Evolutionary conservation across 805 yeast genomes (phyloP).

Genomic region (Millerozyma acaciae): DNA sequence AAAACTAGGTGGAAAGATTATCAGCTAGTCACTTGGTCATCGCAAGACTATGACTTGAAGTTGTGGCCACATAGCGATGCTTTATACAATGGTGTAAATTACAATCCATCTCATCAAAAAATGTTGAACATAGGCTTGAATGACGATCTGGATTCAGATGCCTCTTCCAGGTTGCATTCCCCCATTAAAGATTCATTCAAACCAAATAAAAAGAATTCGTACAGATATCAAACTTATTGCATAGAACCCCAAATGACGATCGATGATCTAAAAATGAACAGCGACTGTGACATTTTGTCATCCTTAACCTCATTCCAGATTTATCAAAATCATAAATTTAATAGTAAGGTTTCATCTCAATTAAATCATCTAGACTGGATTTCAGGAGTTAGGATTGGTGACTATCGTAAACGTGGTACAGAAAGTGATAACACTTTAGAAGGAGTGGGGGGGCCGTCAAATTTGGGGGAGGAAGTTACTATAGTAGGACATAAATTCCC

Average conservation of each 20-base stretch:
- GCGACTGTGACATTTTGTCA: slow-evolving; percentile 33
- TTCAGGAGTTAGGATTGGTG: slow-evolving; percentile 81
- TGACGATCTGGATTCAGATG: slow-evolving; percentile 13
- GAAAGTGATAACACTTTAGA: slow-evolving; percentile 9
- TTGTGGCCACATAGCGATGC: slow-evolving; percentile 64
- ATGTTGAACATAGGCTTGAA: slow-evolving; percentile 15
- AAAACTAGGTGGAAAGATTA: slow-evolving; percentile 70
- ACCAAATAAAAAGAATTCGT: not conserved
- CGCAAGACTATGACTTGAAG: slow-evolving; percentile 72
- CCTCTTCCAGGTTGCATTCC: slow-evolving; percentile 1
- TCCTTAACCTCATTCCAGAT: slow-evolving; percentile 34
- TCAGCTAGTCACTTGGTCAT: slow-evolving; percentile 92
- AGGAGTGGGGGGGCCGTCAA: slow-evolving; percentile 44
- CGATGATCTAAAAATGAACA: slow-evolving; percentile 26
- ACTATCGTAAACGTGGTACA: slow-evolving; percentile 35
- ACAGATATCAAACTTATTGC: slow-evolving; percentile 31
- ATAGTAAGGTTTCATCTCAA: slow-evolving; percentile 31
- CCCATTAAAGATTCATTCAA: not conserved
- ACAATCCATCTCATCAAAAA: slow-evolving; percentile 31
- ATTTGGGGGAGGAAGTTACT: slow-evolving; percentile 89
- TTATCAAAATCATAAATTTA: slow-evolving; percentile 36
- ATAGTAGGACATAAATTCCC: slow-evolving; percentile 86
- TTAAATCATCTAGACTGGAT: slow-evolving; percentile 84
- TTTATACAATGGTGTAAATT: slow-evolving; percentile 33
- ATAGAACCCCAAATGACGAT: slow-evolving; percentile 34